Base-by-base conservation (phyloP, 2,329 filamentous ascomycete genomes). In the Talaromyces sp. region DNA sequence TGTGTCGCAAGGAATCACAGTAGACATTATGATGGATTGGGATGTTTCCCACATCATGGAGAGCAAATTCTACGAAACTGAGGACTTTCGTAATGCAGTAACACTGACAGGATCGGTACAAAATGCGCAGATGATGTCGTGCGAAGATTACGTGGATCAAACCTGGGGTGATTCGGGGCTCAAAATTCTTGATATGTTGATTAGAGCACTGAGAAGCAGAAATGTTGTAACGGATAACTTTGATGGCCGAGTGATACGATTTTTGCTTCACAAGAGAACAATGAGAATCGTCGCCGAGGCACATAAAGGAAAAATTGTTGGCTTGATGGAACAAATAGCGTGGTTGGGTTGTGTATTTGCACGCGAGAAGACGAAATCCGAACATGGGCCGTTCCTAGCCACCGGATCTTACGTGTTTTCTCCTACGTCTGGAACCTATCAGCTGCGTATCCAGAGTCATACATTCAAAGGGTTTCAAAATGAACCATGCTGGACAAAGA, bases 251-350 rank as follows among this genome's bases (percentile, higher is more conserved):
- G n/a, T n/a, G n/a, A 22, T 22, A 33, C 27, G 1, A 3, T 39
- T 27, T 3, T 9, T 19, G n/a, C 17, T 7, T 17, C 9, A 13
- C 35, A 13, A 37, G 9, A 2, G 3, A 13, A 1, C 1, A 3
- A 37, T 37, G 57, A 43, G 22, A 47, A 22, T 60, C 15, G 10
- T 7, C 8, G 17, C 45, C 13, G 6, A 41, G 3, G 22, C 45
- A 19, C 31, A 49, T 7, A 2, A 9, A 7, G 9, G 13, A 27
- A 1, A 62, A 6, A 27, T 25, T 19, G 50, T 43, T 19, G 37
- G 35, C 22, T 43, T 41, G 6, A 56, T 56, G n/a, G 35, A 62
- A 39, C 49, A 62, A 43, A n/a, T 62, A 35, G 47, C 47, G 31
- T 62, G 60, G 60, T 33, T 62, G 2, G 35, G n/a, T 10, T 62